Base-by-base conservation (phyloP, 73 alveolate species). In the Paraurostyla sp. region DNA sequence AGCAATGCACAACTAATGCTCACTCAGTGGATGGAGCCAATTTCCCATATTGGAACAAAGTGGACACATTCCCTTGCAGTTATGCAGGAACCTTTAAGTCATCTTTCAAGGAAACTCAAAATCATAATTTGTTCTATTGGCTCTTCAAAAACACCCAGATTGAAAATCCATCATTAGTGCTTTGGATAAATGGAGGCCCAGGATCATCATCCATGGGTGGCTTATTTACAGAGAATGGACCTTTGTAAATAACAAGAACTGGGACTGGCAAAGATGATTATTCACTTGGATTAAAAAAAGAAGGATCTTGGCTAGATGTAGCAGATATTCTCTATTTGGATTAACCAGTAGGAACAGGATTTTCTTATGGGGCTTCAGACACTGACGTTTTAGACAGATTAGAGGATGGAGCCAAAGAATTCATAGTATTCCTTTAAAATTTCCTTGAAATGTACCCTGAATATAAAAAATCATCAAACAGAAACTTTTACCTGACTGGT, bases 171-270 rank as follows among this genome's bases (percentile, higher is more conserved):
- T 96, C 97, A 15, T 89, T 96, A 18, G 92, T 96, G n/a, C 56
- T 96, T 41, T 96, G 98, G 98, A 71, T 96, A 36, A 95, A 97
- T 82, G 99, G 99, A 35, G 99, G 99, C n/a, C 99, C 99, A 1
- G 98, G 98, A 27, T 92, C 98, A 50, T 88, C 98, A 6, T 91
- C 97, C 32, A 58, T 95, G 56, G 71, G 78, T 25, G 99, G 99
- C 6, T 88, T 95, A 88, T 87, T 91, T 65, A 84, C 69, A 50
- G 99, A 97, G 71, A 94, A 95, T 38, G 99, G 99, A 11, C 99
- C 98, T 0, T 88, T 84, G 29, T 48, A 56, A 36, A 52, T 81
- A 4, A 27, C 41, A 9, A 15, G 41, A 76, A 11, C 60, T 7
- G 78, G 22, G 6, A 1, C 52, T 15, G 71, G 69, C 36, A 45